Conservation (phyloP, 495 filamentous ascomycete genomes). For the Lasiosphaeria hispida region DNA sequence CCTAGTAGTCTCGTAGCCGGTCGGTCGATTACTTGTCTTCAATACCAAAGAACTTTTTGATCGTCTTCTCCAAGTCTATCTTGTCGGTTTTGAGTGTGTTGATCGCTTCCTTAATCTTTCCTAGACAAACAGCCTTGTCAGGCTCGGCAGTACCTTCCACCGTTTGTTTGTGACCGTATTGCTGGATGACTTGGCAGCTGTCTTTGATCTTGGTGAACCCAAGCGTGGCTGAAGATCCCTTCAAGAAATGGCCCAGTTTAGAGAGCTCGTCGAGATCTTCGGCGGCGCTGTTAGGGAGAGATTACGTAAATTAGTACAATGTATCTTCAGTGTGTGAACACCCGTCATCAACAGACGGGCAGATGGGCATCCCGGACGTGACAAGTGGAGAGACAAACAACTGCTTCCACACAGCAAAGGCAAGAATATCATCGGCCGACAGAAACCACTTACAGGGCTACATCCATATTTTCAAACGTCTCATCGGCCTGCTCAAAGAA, state of each 20-base stretch:
- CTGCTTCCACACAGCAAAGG: background rate
- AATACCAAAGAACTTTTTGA: constrained; percentile 72
- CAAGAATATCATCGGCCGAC: background rate
- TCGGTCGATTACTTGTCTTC: constrained; percentile 21
- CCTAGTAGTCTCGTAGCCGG: constrained; percentile 22
- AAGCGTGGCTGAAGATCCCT: constrained; percentile 96
- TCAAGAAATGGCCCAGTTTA: constrained; percentile 87
- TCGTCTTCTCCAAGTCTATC: constrained; percentile 63
- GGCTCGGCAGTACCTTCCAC: constrained; percentile 67
- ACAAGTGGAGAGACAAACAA: background rate
- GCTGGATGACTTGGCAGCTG: constrained; percentile 92
- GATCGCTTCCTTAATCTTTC: constrained; percentile 67
- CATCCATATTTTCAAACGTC: constrained; percentile 86
- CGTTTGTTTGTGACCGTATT: constrained; percentile 78
- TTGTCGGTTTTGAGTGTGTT: constrained; percentile 73
- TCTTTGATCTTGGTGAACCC: constrained; percentile 91
- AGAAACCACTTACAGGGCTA: constrained; percentile 63
- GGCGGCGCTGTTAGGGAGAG: constrained; percentile 48
- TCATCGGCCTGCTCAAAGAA: constrained; percentile 90
- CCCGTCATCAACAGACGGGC: too few relatives aligned
- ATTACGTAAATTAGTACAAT: background rate
- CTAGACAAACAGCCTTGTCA: constrained; percentile 63
- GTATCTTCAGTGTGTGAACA: too few relatives aligned
- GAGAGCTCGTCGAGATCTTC: constrained; percentile 72
- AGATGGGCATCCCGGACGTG: too few relatives aligned